Evolutionary conservation across 2,329 filamentous ascomycete species (phyloP).

Genomic region (Claviceps capensis): DNA sequence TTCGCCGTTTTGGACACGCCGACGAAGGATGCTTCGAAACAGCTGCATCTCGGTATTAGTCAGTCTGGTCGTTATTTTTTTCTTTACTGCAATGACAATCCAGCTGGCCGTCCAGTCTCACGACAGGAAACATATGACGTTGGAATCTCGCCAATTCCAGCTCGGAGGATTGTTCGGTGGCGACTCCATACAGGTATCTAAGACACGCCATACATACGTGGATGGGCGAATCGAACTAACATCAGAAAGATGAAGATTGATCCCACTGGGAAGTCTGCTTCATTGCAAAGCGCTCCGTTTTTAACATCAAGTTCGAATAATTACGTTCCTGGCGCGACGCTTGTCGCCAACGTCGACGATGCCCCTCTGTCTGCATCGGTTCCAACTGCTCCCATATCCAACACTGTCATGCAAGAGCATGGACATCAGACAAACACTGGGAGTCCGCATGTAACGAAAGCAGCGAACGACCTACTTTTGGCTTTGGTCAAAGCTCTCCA

Average conservation of each 20-base stretch:
- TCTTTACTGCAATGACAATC: conserved; percentile 3
- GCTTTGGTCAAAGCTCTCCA: conserved; percentile 8
- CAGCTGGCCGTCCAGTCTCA: not conserved
- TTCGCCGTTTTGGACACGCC: not conserved
- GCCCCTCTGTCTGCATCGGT: not conserved
- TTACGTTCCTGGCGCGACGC: not conserved
- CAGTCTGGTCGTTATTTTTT: conserved; percentile 3
- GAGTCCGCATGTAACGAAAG: not conserved
- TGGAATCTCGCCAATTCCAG: conserved; percentile 13
- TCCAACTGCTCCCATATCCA: not conserved
- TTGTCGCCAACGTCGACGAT: too few species aligned
- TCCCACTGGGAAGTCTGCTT: not conserved
- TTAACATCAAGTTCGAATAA: not conserved
- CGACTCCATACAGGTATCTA: conserved; percentile 7
- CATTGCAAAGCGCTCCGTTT: not conserved
- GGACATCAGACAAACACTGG: not conserved
- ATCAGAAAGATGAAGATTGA: not conserved
- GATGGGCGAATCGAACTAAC: not conserved
- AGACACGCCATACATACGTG: not conserved
- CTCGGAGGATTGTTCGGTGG: conserved; percentile 10
- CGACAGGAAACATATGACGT: not conserved
- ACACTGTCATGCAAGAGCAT: not conserved
- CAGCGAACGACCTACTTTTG: conserved; percentile 4
- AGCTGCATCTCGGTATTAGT: not conserved
- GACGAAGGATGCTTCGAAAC: not conserved